These are phyloP conservation scores for Globisporangium irregulare DNA, from an alignment of 352 stramenopile genomes.

Conservation along the genomic window DNA sequence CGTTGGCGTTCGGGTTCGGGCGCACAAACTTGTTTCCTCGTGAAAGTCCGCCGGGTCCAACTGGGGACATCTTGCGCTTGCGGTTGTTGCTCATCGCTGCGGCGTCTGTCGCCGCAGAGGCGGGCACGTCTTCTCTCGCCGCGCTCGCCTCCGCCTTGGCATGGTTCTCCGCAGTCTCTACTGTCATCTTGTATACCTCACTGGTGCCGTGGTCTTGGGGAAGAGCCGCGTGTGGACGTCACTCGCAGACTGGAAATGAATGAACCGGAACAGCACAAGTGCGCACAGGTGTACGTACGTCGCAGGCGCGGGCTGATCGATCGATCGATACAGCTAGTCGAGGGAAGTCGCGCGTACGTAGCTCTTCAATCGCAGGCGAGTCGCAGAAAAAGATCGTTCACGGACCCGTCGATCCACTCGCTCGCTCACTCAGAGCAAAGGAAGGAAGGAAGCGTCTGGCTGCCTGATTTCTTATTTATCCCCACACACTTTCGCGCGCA, in stretches of 20 bases:
- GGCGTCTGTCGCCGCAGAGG: neutral
- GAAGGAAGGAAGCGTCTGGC: neutral
- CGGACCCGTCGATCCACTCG: neutral
- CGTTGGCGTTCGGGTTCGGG: conserved; percentile 17
- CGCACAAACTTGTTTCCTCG: conserved; percentile 54
- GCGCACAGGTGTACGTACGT: neutral
- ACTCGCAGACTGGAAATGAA: conserved; percentile 6
- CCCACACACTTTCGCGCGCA: neutral
- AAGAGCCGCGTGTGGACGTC: neutral
- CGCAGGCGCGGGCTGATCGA: neutral
- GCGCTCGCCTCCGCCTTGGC: conserved; percentile 6
- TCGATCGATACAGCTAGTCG: neutral
- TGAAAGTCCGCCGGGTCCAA: conserved; percentile 32
- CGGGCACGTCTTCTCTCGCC: conserved; percentile 13
- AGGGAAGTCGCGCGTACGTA: neutral
- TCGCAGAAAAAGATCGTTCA: neutral
- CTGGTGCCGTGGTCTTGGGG: neutral
- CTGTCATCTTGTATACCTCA: conserved; percentile 7
- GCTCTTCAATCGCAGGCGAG: neutral
- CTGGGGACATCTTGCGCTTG: conserved; percentile 75
- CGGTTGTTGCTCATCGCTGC: conserved; percentile 33
- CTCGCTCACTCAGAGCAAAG: too few relatives aligned
- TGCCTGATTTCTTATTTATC: conserved; percentile 14
- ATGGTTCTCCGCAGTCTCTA: conserved; percentile 1
- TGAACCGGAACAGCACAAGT: neutral